Evolutionary conservation across 345 rosid species (phyloP).

Genomic region (Melastoma malabathricum): DNA sequence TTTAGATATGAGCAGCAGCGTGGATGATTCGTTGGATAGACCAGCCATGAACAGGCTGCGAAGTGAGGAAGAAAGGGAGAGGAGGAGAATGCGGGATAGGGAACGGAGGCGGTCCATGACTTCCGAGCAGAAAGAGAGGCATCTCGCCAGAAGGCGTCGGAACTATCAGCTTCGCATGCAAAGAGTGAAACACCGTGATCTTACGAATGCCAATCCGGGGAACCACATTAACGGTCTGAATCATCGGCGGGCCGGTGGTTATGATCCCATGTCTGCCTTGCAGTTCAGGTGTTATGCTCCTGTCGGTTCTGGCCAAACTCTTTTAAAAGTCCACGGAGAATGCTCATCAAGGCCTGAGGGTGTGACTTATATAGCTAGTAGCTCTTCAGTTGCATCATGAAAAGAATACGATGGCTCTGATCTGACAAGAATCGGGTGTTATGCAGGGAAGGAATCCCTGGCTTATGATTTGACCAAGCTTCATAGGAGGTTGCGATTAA

Average conservation of each 20-base stretch:
- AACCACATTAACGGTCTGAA: slow-evolving; percentile 11
- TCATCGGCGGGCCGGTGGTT: slow-evolving; percentile 9
- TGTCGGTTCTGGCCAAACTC: slow-evolving; percentile 13
- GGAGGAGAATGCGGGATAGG: slow-evolving; percentile 69
- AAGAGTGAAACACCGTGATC: slow-evolving; percentile 36
- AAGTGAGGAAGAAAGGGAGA: slow-evolving; percentile 73
- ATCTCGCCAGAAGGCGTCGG: slow-evolving; percentile 80
- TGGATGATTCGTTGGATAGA: slow-evolving; percentile 28
- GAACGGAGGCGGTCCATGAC: slow-evolving; percentile 88
- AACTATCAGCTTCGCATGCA: slow-evolving; percentile 70
- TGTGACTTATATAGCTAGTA: slow-evolving; percentile 13
- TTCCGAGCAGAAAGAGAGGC: slow-evolving; percentile 72
- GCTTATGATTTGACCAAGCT: slow-evolving; percentile 31
- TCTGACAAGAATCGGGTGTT: neutral
- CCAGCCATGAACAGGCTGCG: slow-evolving; percentile 26
- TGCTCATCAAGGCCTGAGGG: slow-evolving; percentile 21
- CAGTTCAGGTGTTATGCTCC: slow-evolving; percentile 10
- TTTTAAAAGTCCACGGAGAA: slow-evolving; percentile 12
- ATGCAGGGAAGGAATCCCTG: slow-evolving; percentile 49
- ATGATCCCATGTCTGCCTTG: slow-evolving; percentile 18
- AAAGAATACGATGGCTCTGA: neutral
- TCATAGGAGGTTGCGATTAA: slow-evolving; percentile 46
- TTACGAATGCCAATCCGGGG: slow-evolving; percentile 7
- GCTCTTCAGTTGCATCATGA: neutral
- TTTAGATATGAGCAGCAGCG: slow-evolving; percentile 2